These are phyloP conservation scores for Candida alai DNA, from an alignment of 805 yeast species.

Conservation along the genomic window DNA sequence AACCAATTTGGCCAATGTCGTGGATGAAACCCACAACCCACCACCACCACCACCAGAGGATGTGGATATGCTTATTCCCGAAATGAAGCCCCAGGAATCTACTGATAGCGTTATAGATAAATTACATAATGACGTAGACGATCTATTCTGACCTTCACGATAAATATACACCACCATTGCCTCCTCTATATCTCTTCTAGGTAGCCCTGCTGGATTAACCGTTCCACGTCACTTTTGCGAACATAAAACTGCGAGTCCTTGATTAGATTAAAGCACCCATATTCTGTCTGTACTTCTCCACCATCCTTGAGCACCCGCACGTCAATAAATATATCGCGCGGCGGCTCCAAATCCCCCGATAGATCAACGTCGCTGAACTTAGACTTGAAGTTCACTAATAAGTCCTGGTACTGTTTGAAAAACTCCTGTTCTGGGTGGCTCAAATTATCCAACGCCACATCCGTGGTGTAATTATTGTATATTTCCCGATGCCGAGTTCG, in stretches of 20 bases:
- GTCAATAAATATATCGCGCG: constrained; percentile 86
- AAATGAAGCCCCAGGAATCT: constrained; percentile 1
- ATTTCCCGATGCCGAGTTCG: constrained; percentile 8
- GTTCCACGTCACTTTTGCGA: constrained; percentile 88
- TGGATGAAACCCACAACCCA: neutral
- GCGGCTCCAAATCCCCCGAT: constrained; percentile 87
- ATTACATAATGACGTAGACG: constrained; percentile 7
- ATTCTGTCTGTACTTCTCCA: constrained; percentile 96
- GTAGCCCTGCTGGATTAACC: constrained; percentile 91
- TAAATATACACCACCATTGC: neutral
- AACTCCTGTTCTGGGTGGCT: constrained; percentile 82
- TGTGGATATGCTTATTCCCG: constrained; percentile 1
- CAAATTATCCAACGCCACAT: constrained; percentile 43
- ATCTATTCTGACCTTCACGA: constrained; percentile 5
- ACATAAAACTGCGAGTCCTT: constrained; percentile 94
- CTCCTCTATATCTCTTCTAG: constrained; percentile 60
- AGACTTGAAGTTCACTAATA: constrained; percentile 73
- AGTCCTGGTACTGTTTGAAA: constrained; percentile 62
- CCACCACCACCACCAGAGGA: constrained; percentile 1
- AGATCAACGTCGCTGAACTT: constrained; percentile 79
- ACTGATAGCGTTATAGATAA: constrained; percentile 5
- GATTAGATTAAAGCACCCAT: constrained; percentile 89
- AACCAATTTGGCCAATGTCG: constrained; percentile 1
- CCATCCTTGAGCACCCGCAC: constrained; percentile 92
- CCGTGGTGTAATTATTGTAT: constrained; percentile 21